Conservation (phyloP, 768 basidiomycete species). For the Phylloporus scabripes region DNA sequence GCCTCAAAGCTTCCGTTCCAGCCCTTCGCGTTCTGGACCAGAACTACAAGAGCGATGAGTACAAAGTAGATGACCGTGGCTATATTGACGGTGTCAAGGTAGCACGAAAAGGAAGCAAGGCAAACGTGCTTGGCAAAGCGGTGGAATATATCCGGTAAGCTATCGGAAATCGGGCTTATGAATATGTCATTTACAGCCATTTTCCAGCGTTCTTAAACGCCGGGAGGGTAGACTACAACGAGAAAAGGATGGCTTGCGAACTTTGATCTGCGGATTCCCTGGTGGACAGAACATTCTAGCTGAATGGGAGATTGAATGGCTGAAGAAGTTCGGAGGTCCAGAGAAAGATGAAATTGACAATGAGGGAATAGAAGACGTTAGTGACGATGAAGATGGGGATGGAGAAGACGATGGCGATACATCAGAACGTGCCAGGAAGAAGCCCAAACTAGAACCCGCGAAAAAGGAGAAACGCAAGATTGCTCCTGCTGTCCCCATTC, state of each 20-base stretch:
- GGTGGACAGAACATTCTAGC: slow-evolving; percentile 64
- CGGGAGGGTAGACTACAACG: slow-evolving; percentile 65
- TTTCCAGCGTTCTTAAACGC: slow-evolving; percentile 65
- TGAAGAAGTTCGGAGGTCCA: slow-evolving; percentile 65
- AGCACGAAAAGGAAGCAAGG: slow-evolving; percentile 86
- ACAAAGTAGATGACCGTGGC: slow-evolving; percentile 71
- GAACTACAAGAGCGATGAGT: slow-evolving; percentile 36
- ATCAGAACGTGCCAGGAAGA: slow-evolving; percentile 56
- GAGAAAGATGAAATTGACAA: slow-evolving; percentile 69
- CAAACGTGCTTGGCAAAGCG: slow-evolving; percentile 84
- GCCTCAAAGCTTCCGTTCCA: slow-evolving; percentile 74
- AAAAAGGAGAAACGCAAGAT: slow-evolving; percentile 40
- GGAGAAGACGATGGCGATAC: slow-evolving; percentile 35
- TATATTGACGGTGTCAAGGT: slow-evolving; percentile 92
- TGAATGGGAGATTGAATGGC: slow-evolving; percentile 78
- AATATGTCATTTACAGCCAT: slow-evolving; percentile 3
- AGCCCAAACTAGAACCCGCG: slow-evolving; percentile 43
- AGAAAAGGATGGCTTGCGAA: slow-evolving; percentile 71
- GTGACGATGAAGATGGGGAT: slow-evolving; percentile 41
- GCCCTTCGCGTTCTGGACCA: slow-evolving; percentile 76
- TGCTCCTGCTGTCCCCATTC: slow-evolving; percentile 26
- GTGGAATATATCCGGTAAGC: slow-evolving; percentile 78
- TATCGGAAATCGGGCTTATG: background rate
- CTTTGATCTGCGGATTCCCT: slow-evolving; percentile 64
- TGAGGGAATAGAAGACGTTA: slow-evolving; percentile 34